A percentile compares a stretch with the other conserved stretches of the same genome.
phyloP scores from a whole-genome alignment of 1,284 basidiomycete species.

The Serendipita sp. region DNA sequence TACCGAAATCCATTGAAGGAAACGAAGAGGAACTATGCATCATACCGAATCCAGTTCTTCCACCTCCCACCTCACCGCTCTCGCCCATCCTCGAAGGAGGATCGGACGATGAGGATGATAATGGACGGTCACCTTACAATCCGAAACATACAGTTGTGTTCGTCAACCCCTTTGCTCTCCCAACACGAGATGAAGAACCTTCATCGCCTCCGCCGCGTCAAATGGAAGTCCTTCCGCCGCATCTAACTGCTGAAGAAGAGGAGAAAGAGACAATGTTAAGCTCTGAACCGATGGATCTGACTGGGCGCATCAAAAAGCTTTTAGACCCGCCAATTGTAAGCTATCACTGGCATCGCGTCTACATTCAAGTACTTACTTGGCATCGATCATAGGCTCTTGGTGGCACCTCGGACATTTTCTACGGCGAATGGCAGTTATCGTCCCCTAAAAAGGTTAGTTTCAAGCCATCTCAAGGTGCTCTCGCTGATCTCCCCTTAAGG shows the following conservation, averaged over 20 bases:
- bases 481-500: neutral
- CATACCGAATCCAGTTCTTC: neutral
- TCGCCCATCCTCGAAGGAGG: neutral
- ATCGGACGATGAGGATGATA: neutral
- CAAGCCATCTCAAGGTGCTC: neutral
- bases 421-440: neutral
- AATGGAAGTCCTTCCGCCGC: neutral
- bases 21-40: neutral
- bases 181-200: neutral
- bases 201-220: neutral
- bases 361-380: neutral
- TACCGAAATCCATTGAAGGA: neutral
- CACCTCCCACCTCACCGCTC: neutral
- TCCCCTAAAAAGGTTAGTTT: neutral
- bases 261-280: neutral
- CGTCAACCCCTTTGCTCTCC: neutral
- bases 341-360: neutral
- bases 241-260: neutral
- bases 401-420: constrained; percentile 5
- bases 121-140: neutral
- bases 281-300: neutral
- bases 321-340: constrained; percentile 4
- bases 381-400: neutral
- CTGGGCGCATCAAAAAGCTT: constrained; percentile 1
- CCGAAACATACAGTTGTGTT: neutral